Base-by-base conservation (phyloP, 306 rosid genomes). In the Cucurbita ficifolia region DNA sequence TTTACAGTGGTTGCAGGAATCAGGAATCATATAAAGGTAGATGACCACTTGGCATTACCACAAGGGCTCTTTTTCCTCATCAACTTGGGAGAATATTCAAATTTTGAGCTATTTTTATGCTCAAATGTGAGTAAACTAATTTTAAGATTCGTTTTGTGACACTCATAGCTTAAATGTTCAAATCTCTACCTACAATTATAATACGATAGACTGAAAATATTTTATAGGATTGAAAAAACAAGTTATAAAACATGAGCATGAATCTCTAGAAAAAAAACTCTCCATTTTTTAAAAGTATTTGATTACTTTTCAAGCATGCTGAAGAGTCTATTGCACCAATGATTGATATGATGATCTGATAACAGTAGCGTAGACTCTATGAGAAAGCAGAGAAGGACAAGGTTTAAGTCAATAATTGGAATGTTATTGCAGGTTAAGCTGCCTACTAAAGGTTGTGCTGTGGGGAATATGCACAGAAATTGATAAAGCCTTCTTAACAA, bases 381-480 rank as follows among this genome's bases (percentile, higher is more conserved):
- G 55, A 42, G 67, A 75, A 60, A 75, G 78, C 50, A 61, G 62
- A 67, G 61, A 50, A 62, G 73, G 67, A 63, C 54, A 48, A 33
- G 52, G 35, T 42, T 36, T 70, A 49, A 70, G 10, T 43, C 51
- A 76, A 58, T 76, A 74, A 70, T 73, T 57, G 83, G 82, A 45
- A 52, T 76, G 72, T 77, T 71, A 72, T 63, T 77, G 78, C 48
- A 64, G 77, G 75, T 77, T 68, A 62, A 56, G 75, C 78, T 60
- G 78, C 74, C 70, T 73, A 54, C 78, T 71, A 77, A 84, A 86
- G 79, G 80, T 68, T 75, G 82, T 74, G 75, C 75, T 56, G 85
- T 69, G 91, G 83, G 84, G 79, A 76, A 58, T 46, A 65, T 81
- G 91, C 96, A 85, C 96, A 85, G 85, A 91, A 89, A 84, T 85